Evolutionary conservation across 192 early-diverging fungal genomes (phyloP).

Genomic region (Coemansia sp.): DNA sequence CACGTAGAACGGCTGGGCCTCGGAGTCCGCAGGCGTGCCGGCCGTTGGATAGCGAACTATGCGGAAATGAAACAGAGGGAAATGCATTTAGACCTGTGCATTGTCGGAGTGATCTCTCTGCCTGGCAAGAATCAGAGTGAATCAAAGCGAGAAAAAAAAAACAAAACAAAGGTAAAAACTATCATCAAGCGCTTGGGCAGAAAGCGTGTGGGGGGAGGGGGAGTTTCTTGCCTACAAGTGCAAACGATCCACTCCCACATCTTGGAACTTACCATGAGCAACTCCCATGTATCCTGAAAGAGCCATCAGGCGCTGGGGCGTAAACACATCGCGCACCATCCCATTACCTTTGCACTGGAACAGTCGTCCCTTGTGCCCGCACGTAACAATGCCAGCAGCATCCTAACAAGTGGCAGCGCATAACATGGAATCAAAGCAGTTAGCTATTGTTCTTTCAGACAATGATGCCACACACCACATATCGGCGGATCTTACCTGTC

Average conservation of each 20-base stretch:
- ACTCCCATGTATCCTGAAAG: constrained; percentile 91
- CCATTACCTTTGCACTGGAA: constrained; percentile 99
- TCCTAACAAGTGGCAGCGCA: constrained; percentile 64
- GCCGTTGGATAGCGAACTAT: constrained; percentile 98
- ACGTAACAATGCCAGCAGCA: constrained; percentile 98
- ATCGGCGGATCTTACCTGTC: constrained; percentile 73
- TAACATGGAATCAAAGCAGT: no score
- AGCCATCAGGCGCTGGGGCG: constrained; percentile 71
- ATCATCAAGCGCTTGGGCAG: no score
- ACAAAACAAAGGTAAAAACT: no score
- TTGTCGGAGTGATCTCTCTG: no score
- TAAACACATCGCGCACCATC: constrained; percentile 98
- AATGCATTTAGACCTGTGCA: background rate
- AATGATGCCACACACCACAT: background rate
- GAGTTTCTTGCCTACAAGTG: no score
- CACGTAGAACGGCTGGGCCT: constrained; percentile 99
- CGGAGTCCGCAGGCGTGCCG: constrained; percentile 91
- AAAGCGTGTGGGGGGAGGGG: no score
- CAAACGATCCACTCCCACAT: no score
- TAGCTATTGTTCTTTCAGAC: background rate
- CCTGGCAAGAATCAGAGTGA: background rate
- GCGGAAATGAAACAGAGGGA: background rate
- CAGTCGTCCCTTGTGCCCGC: constrained; percentile 92
- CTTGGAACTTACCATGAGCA: constrained; percentile 82
- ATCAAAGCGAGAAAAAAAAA: background rate